These are phyloP conservation scores for Epichloe glyceriae DNA, from an alignment of 2,329 filamentous ascomycete species.

Conservation along the genomic window DNA sequence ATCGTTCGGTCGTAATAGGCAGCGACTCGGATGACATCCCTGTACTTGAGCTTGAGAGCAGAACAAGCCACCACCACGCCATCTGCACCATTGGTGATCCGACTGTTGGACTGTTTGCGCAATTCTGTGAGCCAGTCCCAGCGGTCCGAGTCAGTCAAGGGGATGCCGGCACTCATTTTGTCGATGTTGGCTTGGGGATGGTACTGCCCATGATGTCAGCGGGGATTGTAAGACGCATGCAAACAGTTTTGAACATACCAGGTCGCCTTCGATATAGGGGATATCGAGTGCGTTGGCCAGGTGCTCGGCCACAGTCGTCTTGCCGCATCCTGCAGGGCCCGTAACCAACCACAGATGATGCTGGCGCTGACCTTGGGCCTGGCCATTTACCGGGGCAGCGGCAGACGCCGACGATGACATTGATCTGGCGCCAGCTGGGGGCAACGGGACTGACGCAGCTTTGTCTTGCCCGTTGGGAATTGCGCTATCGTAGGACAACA, in stretches of 20 bases:
- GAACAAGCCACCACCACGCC: conserved; percentile 95
- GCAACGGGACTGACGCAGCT: neutral
- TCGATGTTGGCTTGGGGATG: conserved; percentile 68
- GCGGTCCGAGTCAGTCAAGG: conserved; percentile 82
- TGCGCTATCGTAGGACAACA: conserved; percentile 5
- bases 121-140: conserved; percentile 92
- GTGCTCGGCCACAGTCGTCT: conserved; percentile 59
- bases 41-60: conserved; percentile 91
- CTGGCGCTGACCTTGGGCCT: conserved; percentile 22
- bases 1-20: conserved; percentile 61
- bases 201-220: conserved; percentile 35
- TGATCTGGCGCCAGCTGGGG: conserved; percentile 1
- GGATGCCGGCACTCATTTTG: conserved; percentile 78
- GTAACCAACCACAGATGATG: conserved; percentile 74
- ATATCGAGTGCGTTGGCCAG: conserved; percentile 49
- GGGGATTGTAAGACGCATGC: neutral
- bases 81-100: conserved; percentile 41
- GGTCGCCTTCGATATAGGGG: conserved; percentile 66
- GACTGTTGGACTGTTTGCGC: conserved; percentile 51
- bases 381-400: conserved; percentile 14
- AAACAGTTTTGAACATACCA: conserved; percentile 34
- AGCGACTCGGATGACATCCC: conserved; percentile 76
- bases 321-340: conserved; percentile 67
- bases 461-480: conserved; percentile 2
- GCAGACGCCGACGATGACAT: conserved; percentile 14